Conservation (phyloP, 2,329 filamentous ascomycete species). For the Hypomyces rosellus region DNA sequence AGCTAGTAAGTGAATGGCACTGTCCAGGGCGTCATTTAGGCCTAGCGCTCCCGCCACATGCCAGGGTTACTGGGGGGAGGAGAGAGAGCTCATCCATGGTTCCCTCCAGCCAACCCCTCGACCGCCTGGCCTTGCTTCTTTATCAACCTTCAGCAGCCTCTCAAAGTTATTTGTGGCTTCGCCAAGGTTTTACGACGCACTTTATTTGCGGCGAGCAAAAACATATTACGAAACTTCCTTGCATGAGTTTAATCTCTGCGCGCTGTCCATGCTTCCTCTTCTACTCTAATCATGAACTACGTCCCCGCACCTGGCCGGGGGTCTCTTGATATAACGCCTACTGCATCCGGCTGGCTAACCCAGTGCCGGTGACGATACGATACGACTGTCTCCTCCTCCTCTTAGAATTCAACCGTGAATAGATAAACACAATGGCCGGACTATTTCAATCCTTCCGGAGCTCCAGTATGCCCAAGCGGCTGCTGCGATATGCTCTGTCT, state of each 20-base stretch:
- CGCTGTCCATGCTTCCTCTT: conserved; percentile 10
- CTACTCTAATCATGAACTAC: conserved; percentile 18
- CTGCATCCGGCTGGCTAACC: conserved; percentile 4
- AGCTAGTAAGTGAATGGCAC: conserved; percentile 12
- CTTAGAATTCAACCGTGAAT: not conserved
- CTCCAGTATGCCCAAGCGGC: conserved; percentile 78
- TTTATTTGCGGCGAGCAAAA: not conserved
- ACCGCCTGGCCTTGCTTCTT: conserved; percentile 1
- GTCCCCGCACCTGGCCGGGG: conserved; percentile 22
- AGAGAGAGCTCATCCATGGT: conserved; percentile 1
- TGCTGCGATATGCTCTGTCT: conserved; percentile 79
- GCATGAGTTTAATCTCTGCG: not conserved
- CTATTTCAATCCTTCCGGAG: conserved; percentile 60
- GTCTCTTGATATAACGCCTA: conserved; percentile 20
- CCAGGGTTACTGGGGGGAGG: conserved; percentile 4
- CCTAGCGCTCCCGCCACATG: conserved; percentile 6
- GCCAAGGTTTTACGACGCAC: conserved; percentile 1
- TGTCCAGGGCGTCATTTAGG: conserved; percentile 4
- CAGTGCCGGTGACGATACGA: conserved; percentile 10
- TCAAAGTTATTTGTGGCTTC: not conserved
- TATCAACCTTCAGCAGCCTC: not conserved
- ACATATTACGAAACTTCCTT: not conserved
- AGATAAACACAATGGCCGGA: conserved; percentile 53
- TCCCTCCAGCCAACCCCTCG: conserved; percentile 7
- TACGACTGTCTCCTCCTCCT: not conserved